These are phyloP conservation scores for Aureobasidium sp. DNA, from an alignment of 2,329 filamentous ascomycete species.

Conservation along the genomic window DNA sequence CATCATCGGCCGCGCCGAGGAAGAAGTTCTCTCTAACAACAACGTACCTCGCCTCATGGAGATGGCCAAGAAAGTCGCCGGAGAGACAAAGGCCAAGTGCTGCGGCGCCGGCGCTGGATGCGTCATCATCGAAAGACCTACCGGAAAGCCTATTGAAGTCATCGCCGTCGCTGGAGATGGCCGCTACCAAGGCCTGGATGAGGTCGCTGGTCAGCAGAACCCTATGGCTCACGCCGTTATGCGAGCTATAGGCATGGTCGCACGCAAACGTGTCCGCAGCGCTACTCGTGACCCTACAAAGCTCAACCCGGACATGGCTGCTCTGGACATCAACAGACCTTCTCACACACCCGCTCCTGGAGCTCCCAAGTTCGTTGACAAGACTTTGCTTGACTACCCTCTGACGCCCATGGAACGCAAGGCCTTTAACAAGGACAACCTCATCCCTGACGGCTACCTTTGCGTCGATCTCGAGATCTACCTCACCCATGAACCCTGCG, in stretches of 20 bases:
- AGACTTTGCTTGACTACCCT: slow-evolving; percentile 60
- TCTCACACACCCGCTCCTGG: slow-evolving; percentile 24
- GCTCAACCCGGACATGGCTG: slow-evolving; percentile 25
- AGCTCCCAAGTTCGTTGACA: slow-evolving; percentile 29
- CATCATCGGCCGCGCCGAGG: slow-evolving; percentile 60
- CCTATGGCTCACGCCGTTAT: slow-evolving; percentile 71
- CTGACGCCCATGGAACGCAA: slow-evolving; percentile 57
- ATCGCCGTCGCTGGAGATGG: slow-evolving; percentile 71
- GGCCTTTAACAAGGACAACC: slow-evolving; percentile 57
- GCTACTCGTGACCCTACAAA: slow-evolving; percentile 22
- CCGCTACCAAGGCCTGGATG: slow-evolving; percentile 44
- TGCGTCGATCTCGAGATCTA: slow-evolving; percentile 92
- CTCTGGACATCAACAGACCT: slow-evolving; percentile 21
- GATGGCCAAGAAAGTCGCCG: slow-evolving; percentile 56
- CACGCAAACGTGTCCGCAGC: slow-evolving; percentile 41
- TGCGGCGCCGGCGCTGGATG: slow-evolving; percentile 65
- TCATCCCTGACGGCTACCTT: slow-evolving; percentile 72
- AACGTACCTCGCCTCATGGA: slow-evolving; percentile 55
- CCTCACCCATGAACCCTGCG: slow-evolving; percentile 88
- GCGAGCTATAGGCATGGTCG: slow-evolving; percentile 75
- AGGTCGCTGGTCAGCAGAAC: slow-evolving; percentile 37
- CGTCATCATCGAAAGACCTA: slow-evolving; percentile 59
- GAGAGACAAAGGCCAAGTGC: slow-evolving; percentile 48
- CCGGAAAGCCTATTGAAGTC: slow-evolving; percentile 40
- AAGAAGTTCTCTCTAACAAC: slow-evolving; percentile 50